phyloP scores from a whole-genome alignment of 108 stramenopile genomes.

The Skeletonema tropicum region DNA sequence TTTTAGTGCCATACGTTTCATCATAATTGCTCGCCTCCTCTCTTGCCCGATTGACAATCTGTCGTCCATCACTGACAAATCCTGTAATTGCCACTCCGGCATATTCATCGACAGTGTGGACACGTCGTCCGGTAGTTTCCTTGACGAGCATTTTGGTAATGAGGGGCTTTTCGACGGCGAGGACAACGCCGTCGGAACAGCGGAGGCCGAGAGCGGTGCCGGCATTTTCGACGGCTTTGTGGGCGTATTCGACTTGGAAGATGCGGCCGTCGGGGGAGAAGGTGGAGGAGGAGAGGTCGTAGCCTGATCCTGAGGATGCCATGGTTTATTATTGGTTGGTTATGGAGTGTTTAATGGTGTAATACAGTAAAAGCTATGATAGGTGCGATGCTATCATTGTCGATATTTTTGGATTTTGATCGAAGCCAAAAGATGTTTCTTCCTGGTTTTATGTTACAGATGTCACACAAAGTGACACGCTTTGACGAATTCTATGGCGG shows the following conservation, averaged over 20 bases:
- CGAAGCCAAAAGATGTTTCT: no score
- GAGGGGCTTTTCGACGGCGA: conserved; percentile 95
- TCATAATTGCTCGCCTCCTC: conserved; percentile 90
- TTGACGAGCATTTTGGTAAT: conserved; percentile 92
- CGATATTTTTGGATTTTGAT: no score
- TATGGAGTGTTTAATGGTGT: not conserved
- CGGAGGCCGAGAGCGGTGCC: conserved; percentile 96
- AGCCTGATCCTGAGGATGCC: conserved; percentile 89
- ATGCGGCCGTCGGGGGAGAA: conserved; percentile 99
- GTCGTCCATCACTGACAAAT: conserved; percentile 93
- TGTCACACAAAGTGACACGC: no score
- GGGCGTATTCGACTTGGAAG: conserved; percentile 96
- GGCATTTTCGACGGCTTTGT: conserved; percentile 90
- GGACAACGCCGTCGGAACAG: conserved; percentile 95
- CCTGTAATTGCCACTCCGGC: conserved; percentile 91
- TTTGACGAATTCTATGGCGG: no score
- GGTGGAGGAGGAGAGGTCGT: conserved; percentile 95
- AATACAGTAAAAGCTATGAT: not conserved
- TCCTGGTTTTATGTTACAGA: no score
- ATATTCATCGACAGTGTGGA: conserved; percentile 77
- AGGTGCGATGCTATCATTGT: no score
- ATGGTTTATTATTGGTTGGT: conserved; percentile 44
- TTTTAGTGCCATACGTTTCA: conserved; percentile 85
- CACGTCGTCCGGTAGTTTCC: conserved; percentile 69
- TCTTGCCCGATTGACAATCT: conserved; percentile 89